These are phyloP conservation scores for Serendipita sp. DNA, from an alignment of 768 basidiomycete genomes.

Conservation along the genomic window DNA sequence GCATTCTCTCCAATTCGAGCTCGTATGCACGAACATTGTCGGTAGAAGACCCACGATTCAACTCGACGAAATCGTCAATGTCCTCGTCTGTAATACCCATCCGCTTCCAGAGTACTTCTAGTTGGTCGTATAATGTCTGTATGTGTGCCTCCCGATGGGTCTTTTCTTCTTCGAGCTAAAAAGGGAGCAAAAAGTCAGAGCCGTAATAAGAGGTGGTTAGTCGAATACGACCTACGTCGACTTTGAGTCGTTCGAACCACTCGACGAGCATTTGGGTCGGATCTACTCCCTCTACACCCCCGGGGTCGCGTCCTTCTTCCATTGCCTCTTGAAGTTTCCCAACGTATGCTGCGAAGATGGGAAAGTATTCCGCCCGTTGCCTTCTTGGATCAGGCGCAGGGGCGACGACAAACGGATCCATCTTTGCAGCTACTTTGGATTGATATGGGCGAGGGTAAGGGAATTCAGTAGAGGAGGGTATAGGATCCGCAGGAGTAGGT, in stretches of 20 bases:
- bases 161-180: slow-evolving; percentile 54
- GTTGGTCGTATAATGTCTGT: slow-evolving; percentile 83
- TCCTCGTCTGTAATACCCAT: slow-evolving; percentile 63
- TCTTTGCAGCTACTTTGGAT: background rate
- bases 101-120: slow-evolving; percentile 80
- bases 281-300: slow-evolving; percentile 59
- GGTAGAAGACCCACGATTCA: slow-evolving; percentile 63
- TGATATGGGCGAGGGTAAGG: slow-evolving; percentile 8
- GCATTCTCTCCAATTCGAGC: slow-evolving; percentile 77
- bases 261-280: slow-evolving; percentile 58
- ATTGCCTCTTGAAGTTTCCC: slow-evolving; percentile 39
- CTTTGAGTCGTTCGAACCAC: slow-evolving; percentile 46
- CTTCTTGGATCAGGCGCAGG: slow-evolving; percentile 6
- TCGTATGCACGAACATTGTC: slow-evolving; percentile 69
- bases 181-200: too few relatives aligned
- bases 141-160: slow-evolving; percentile 64
- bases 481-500: slow-evolving; percentile 28
- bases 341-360: slow-evolving; percentile 47
- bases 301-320: slow-evolving; percentile 28
- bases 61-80: slow-evolving; percentile 88
- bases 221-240: slow-evolving; percentile 19
- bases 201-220: background rate
- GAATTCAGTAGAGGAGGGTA: slow-evolving; percentile 16
- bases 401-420: slow-evolving; percentile 8
- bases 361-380: slow-evolving; percentile 29